Conservation (phyloP, 257 asterid species). For the Ligustrum vulgare region DNA sequence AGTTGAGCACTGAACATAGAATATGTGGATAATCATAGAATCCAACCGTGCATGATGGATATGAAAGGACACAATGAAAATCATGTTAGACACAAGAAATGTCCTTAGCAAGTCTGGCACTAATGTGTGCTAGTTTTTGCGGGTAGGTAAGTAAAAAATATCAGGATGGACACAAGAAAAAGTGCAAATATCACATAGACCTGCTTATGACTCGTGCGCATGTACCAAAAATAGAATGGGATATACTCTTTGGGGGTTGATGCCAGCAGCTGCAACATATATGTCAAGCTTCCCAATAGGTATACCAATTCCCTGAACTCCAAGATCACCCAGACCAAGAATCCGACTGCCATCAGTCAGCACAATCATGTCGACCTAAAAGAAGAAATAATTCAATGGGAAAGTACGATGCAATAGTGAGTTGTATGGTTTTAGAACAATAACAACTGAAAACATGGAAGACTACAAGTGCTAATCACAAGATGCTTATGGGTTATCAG, state of each 20-base stretch:
- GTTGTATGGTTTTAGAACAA: conserved; percentile 12
- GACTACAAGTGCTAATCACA: conserved; percentile 2
- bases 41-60: neutral
- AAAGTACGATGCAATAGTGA: conserved; percentile 20
- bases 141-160: neutral
- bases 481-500: neutral
- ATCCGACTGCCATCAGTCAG: conserved; percentile 98
- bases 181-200: neutral
- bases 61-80: neutral
- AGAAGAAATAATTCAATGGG: conserved; percentile 22
- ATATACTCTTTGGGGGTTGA: conserved; percentile 95
- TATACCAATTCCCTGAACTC: conserved; percentile 99
- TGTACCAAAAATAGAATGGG: conserved; percentile 16
- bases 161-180: neutral
- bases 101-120: neutral
- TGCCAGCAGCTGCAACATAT: conserved; percentile 99
- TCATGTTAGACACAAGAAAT: neutral
- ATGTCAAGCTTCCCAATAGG: conserved; percentile 98
- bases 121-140: neutral
- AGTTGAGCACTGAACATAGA: conserved; percentile 8
- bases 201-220: conserved; percentile 12
- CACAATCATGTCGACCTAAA: conserved; percentile 99
- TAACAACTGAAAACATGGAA: neutral
- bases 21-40: neutral
- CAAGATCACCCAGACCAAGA: conserved; percentile 99